Percentiles rank a stretch among this genome's conserved stretches.
Evolutionary conservation across 73 alveolate species (phyloP).

Genomic region (Tetrahymena malaccensis): DNA sequence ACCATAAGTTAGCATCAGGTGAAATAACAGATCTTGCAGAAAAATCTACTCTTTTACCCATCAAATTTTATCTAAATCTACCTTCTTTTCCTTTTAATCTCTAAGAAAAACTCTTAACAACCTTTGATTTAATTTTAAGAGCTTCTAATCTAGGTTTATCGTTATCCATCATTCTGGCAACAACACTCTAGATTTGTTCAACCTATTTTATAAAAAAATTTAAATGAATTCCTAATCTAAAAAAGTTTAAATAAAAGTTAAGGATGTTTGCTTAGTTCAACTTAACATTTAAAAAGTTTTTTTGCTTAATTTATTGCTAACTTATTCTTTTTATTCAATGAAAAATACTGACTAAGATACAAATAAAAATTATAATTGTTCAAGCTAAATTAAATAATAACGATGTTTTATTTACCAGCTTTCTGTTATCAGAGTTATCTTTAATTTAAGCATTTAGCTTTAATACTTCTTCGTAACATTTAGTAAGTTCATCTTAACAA

Average conservation of each 20-base stretch:
- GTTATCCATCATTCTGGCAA: conserved; percentile 31
- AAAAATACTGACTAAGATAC: background rate
- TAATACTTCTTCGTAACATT: conserved; percentile 17
- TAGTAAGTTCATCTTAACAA: conserved; percentile 16
- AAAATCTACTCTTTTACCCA: conserved; percentile 99
- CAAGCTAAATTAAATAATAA: background rate
- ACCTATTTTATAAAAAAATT: background rate
- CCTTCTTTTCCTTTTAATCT: conserved; percentile 99
- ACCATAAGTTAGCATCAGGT: conserved; percentile 98
- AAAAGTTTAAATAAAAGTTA: no score
- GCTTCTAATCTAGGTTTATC: conserved; percentile 33
- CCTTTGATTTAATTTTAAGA: conserved; percentile 8
- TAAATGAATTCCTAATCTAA: no score
- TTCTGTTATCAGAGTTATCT: background rate
- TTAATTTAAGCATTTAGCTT: conserved; percentile 2
- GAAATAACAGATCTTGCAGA: conserved; percentile 99
- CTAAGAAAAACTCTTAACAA: conserved; percentile 71
- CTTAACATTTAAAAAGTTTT: no score
- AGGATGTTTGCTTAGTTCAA: no score
- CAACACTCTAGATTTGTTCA: conserved; percentile 24
- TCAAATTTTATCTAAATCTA: conserved; percentile 96
- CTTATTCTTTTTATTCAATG: background rate
- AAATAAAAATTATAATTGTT: no score
- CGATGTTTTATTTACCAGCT: background rate
- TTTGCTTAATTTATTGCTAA: background rate